These are phyloP conservation scores for Reticulascus tulasneorum DNA, from an alignment of 2,329 filamentous ascomycete species.

Conservation along the genomic window DNA sequence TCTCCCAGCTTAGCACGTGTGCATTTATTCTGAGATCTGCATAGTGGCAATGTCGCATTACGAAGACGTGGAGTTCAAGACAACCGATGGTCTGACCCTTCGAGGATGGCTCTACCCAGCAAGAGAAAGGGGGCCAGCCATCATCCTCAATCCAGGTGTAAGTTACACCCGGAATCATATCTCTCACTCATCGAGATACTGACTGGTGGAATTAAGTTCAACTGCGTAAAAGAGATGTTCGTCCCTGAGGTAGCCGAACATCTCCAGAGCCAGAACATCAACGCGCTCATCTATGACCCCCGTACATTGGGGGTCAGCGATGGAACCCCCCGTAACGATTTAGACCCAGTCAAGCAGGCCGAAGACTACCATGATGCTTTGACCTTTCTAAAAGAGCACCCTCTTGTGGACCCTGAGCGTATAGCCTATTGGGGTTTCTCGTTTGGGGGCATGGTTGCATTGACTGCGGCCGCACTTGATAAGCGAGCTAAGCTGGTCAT, in stretches of 20 bases:
- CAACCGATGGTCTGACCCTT: conserved; percentile 34
- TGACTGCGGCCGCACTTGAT: conserved; percentile 24
- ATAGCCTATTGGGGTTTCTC: conserved; percentile 27
- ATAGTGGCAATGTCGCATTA: conserved; percentile 5
- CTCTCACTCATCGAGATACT: no score
- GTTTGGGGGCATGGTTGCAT: conserved; percentile 20
- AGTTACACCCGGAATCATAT: conserved; percentile 5
- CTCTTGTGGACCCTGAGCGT: conserved; percentile 26
- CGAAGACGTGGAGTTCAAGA: conserved; percentile 33
- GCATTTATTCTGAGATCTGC: no score
- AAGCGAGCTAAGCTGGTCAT: conserved; percentile 19
- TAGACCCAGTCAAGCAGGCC: conserved; percentile 26
- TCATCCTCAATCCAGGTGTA: conserved; percentile 25
- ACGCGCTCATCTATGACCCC: conserved; percentile 31
- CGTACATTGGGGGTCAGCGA: conserved; percentile 32
- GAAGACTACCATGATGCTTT: conserved; percentile 31
- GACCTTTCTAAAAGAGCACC: conserved; percentile 40
- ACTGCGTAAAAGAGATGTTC: conserved; percentile 25
- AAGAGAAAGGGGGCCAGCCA: conserved; percentile 17
- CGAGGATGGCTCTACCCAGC: conserved; percentile 32
- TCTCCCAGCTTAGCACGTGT: no score
- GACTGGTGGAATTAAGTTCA: no score
- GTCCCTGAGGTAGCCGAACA: conserved; percentile 26
- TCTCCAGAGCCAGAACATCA: conserved; percentile 29
- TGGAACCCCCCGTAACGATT: conserved; percentile 32